Conservation (phyloP, 2,329 filamentous ascomycete genomes). For the Chrysoporthe cubensis region DNA sequence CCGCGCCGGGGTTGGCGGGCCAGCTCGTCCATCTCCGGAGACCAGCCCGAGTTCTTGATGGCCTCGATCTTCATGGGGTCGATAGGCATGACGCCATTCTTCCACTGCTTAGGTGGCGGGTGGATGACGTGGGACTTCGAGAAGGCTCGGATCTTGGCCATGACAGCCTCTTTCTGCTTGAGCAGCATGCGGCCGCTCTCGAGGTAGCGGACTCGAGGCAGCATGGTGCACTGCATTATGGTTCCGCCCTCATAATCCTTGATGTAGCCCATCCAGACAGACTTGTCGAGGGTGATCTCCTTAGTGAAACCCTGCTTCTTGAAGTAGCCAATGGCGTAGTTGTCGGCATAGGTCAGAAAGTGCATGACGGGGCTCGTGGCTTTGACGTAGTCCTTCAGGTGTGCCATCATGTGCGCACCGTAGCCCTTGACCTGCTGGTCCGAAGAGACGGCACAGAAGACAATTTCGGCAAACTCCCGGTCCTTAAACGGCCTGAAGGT, state of each 20-base stretch:
- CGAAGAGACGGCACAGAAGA: slow-evolving; percentile 96
- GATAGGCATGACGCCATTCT: slow-evolving; percentile 71
- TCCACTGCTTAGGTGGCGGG: slow-evolving; percentile 83
- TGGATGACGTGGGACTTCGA: slow-evolving; percentile 89
- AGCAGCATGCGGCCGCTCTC: slow-evolving; percentile 91
- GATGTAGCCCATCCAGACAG: slow-evolving; percentile 99
- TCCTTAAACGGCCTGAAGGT: slow-evolving; percentile 94
- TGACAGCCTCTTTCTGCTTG: slow-evolving; percentile 95
- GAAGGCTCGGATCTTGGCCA: slow-evolving; percentile 92
- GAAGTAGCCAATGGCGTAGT: slow-evolving; percentile 98
- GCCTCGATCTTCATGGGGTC: slow-evolving; percentile 86
- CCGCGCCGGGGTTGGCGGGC: slow-evolving; percentile 93
- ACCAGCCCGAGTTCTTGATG: slow-evolving; percentile 93
- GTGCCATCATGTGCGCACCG: slow-evolving; percentile 96
- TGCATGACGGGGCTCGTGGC: slow-evolving; percentile 97
- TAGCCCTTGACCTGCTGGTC: slow-evolving; percentile 99
- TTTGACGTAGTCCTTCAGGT: slow-evolving; percentile 97
- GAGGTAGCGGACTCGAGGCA: slow-evolving; percentile 91
- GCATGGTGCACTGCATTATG: slow-evolving; percentile 99
- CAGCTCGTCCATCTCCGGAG: slow-evolving; percentile 95
- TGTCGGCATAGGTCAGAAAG: slow-evolving; percentile 97
- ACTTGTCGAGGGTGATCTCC: slow-evolving; percentile 89
- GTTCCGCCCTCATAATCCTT: slow-evolving; percentile 99
- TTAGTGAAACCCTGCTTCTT: slow-evolving; percentile 99
- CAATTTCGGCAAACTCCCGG: slow-evolving; percentile 94